phyloP scores from a whole-genome alignment of 2,329 filamentous ascomycete genomes.

The Diplodia seriata region DNA sequence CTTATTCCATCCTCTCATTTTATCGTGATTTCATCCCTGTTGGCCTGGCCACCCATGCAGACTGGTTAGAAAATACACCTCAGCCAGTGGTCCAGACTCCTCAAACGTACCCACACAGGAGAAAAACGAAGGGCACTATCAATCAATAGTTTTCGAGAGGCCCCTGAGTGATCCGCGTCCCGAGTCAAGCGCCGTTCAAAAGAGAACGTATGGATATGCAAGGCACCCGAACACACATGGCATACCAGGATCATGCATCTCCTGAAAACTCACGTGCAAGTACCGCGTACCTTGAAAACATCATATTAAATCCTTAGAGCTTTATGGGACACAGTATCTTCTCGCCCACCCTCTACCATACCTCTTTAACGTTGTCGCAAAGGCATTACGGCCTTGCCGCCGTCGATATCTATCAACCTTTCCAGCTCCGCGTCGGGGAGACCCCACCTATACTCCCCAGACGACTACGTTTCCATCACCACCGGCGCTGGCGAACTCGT shows the following conservation, averaged over 20 bases:
- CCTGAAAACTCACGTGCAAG: neutral
- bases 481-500: slow-evolving; percentile 58
- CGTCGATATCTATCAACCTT: neutral
- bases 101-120: neutral
- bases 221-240: neutral
- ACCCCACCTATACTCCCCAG: slow-evolving; percentile 1
- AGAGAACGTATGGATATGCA: neutral
- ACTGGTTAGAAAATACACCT: neutral
- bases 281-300: neutral
- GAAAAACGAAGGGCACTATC: neutral
- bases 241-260: neutral
- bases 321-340: neutral
- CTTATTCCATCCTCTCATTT: neutral
- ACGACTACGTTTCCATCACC: slow-evolving; percentile 51
- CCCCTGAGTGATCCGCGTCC: neutral
- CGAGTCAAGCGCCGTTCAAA: neutral
- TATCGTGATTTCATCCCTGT: neutral
- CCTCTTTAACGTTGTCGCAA: neutral
- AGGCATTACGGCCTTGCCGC: neutral
- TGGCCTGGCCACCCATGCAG: neutral
- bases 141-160: neutral
- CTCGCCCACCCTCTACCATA: neutral
- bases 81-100: neutral
- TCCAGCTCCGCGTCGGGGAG: neutral
- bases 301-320: neutral